Percentiles rank a stretch among this genome's conserved stretches.
These are phyloP conservation scores for Iodosphaeria phyllophila DNA, from an alignment of 2,329 filamentous ascomycete species.

Conservation along the genomic window DNA sequence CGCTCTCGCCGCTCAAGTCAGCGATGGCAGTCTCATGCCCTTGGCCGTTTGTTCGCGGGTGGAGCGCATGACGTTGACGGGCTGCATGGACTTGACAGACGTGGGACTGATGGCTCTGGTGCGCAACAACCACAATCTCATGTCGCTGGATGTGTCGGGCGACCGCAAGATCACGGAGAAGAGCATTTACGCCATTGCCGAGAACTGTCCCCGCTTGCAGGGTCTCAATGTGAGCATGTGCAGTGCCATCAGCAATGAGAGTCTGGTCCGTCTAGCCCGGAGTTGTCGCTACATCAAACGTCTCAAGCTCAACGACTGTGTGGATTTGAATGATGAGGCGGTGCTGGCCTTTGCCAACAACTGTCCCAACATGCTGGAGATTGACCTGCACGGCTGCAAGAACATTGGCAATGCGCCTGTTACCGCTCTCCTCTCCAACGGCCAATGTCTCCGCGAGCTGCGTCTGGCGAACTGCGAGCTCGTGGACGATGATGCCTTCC, in stretches of 20 bases:
- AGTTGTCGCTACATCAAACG: conserved; percentile 76
- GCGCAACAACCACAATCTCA: conserved; percentile 57
- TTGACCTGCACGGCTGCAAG: conserved; percentile 77
- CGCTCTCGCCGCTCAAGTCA: conserved; percentile 53
- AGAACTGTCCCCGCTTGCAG: conserved; percentile 70
- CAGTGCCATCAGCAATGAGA: conserved; percentile 68
- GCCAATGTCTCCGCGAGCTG: conserved; percentile 74
- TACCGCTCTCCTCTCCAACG: conserved; percentile 59
- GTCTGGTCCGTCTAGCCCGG: conserved; percentile 61
- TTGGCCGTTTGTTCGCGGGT: conserved; percentile 75
- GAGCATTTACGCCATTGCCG: conserved; percentile 60
- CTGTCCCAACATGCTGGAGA: conserved; percentile 87
- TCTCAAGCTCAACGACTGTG: conserved; percentile 85
- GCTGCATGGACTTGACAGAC: conserved; percentile 73
- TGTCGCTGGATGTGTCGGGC: conserved; percentile 80
- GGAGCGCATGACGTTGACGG: conserved; percentile 82
- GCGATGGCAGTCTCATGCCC: conserved; percentile 73
- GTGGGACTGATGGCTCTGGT: conserved; percentile 65
- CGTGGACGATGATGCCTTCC: conserved; percentile 76
- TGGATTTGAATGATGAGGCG: conserved; percentile 64
- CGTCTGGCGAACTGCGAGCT: conserved; percentile 71
- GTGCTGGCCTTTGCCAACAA: conserved; percentile 73
- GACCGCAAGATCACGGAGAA: conserved; percentile 62
- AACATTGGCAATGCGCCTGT: conserved; percentile 70
- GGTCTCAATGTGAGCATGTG: conserved; percentile 87